Percentiles rank a stretch among this genome's conserved stretches.
Evolutionary conservation across 805 yeast genomes (phyloP).

Genomic region (Debaryomyces prosopidis): DNA sequence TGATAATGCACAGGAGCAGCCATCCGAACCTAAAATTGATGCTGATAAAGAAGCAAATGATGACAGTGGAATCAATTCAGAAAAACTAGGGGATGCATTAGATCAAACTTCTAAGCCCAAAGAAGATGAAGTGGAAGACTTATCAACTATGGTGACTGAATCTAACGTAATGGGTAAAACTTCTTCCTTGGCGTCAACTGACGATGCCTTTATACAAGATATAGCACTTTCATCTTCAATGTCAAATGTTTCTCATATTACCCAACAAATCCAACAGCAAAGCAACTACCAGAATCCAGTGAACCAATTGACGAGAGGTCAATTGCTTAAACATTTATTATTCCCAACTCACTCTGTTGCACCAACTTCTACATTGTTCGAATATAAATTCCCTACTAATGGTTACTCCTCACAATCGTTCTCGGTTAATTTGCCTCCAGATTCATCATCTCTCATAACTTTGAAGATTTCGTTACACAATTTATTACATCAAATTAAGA

Average conservation of each 20-base stretch:
- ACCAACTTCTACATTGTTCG: slow-evolving; percentile 33
- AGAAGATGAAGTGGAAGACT: slow-evolving; percentile 4
- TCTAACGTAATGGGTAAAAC: slow-evolving; percentile 30
- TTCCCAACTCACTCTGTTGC: slow-evolving; percentile 32
- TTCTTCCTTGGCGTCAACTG: slow-evolving; percentile 22
- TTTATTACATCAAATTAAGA: slow-evolving; percentile 29
- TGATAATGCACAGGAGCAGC: neutral
- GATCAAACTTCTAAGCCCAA: slow-evolving; percentile 15
- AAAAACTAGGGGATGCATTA: slow-evolving; percentile 4
- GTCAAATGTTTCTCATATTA: slow-evolving; percentile 10
- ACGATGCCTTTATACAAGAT: slow-evolving; percentile 38
- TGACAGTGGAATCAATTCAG: neutral
- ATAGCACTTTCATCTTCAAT: slow-evolving; percentile 33
- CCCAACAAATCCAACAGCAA: slow-evolving; percentile 16
- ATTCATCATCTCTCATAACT: slow-evolving; percentile 32
- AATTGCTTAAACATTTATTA: slow-evolving; percentile 25
- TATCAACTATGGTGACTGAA: slow-evolving; percentile 1
- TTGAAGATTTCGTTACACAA: slow-evolving; percentile 37
- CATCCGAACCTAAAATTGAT: slow-evolving; percentile 8
- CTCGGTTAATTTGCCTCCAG: slow-evolving; percentile 37
- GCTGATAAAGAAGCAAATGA: slow-evolving; percentile 1
- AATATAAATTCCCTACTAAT: slow-evolving; percentile 37
- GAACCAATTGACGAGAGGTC: slow-evolving; percentile 21
- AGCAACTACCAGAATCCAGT: slow-evolving; percentile 2
- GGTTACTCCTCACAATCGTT: slow-evolving; percentile 42